Conservation (phyloP, 305 asterid genomes). For the Ilex paraguariensis region DNA sequence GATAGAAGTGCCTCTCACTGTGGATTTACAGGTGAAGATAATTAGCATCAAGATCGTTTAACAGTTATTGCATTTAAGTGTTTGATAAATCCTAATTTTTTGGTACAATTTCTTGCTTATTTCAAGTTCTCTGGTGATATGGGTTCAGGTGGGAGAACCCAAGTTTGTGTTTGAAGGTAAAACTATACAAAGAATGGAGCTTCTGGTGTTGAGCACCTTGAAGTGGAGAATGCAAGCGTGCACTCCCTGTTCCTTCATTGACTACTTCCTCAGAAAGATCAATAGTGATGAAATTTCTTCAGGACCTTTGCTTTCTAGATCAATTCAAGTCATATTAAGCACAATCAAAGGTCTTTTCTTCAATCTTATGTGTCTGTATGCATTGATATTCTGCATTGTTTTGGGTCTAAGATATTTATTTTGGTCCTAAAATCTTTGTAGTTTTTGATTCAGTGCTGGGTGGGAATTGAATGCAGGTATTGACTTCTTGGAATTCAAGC, state of each 20-base stretch:
- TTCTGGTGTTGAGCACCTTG: constrained; percentile 42
- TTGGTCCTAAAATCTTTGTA: background rate
- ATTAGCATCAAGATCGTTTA: background rate
- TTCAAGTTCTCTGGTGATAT: constrained; percentile 6
- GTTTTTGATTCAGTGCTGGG: constrained; percentile 12
- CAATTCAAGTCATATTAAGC: constrained; percentile 41
- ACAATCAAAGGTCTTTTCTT: constrained; percentile 45
- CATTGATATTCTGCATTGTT: background rate
- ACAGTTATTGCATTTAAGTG: background rate
- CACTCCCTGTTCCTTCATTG: constrained; percentile 59
- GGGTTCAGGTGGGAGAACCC: constrained; percentile 48
- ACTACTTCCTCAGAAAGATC: constrained; percentile 49
- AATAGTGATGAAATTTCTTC: constrained; percentile 19
- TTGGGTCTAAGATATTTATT: too few relatives aligned
- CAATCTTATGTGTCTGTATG: constrained; percentile 1
- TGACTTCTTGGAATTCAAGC: constrained; percentile 79
- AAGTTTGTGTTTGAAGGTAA: constrained; percentile 45
- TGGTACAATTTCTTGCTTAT: background rate
- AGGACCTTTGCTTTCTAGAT: constrained; percentile 24
- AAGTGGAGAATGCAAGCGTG: constrained; percentile 62
- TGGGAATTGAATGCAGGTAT: constrained; percentile 60
- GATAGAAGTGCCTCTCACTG: constrained; percentile 40
- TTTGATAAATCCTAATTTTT: background rate
- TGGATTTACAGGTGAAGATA: constrained; percentile 58
- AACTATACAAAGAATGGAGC: constrained; percentile 66